phyloP scores from a whole-genome alignment of 192 early-diverging fungal species.

The Oehlia diaphana region DNA sequence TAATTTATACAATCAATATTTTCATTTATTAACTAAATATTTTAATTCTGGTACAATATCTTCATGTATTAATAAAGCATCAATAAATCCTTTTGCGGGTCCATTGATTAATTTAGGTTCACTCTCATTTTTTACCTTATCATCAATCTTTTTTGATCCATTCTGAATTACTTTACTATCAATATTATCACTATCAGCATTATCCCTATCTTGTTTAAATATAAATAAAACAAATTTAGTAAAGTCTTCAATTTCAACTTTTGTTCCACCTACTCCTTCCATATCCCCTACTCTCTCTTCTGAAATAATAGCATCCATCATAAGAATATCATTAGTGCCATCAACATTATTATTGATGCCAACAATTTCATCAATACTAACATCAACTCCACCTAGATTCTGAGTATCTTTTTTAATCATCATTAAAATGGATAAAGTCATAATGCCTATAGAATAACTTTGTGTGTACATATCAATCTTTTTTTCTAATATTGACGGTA shows the following conservation, averaged over 20 bases:
- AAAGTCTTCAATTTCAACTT: slow-evolving; percentile 4
- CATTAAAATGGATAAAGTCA: slow-evolving; percentile 12
- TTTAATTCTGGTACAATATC: not conserved
- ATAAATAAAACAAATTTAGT: slow-evolving; percentile 4
- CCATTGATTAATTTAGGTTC: not conserved
- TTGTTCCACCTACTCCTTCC: not conserved
- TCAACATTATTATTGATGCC: too few species aligned
- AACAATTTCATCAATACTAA: too few species aligned
- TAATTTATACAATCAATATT: too few species aligned
- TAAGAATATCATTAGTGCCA: too few species aligned
- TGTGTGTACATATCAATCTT: slow-evolving; percentile 19
- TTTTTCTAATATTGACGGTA: not conserved
- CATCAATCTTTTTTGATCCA: not conserved
- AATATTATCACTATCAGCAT: not conserved
- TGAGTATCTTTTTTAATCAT: not conserved
- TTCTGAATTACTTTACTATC: not conserved
- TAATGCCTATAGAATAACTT: not conserved
- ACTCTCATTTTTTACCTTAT: not conserved
- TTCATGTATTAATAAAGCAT: slow-evolving; percentile 1
- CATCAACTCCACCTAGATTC: too few species aligned
- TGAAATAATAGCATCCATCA: too few species aligned
- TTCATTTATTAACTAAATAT: too few species aligned
- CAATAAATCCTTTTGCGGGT: slow-evolving; percentile 23
- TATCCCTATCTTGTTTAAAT: not conserved
- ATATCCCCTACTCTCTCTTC: too few species aligned